Conservation (phyloP, 495 filamentous ascomycete genomes). For the Physcia stellaris region DNA sequence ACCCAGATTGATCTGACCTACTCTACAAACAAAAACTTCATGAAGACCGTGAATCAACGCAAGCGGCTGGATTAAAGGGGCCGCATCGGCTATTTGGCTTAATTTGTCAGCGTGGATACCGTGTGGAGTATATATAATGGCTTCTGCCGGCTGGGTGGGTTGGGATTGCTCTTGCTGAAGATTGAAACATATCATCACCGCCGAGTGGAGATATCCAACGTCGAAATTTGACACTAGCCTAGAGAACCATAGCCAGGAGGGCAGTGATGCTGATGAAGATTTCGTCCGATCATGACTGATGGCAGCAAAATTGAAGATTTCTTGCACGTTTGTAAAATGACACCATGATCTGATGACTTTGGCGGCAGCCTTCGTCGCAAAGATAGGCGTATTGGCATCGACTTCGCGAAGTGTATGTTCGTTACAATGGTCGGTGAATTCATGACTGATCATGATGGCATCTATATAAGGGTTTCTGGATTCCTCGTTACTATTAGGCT, state of each 20-base stretch:
- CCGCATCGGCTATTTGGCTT: conserved; percentile 17
- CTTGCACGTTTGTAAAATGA: conserved; percentile 31
- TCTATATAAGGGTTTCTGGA: conserved; percentile 23
- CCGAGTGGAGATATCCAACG: conserved; percentile 37
- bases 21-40: conserved; percentile 29
- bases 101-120: conserved; percentile 31
- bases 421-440: conserved; percentile 48
- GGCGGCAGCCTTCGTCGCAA: conserved; percentile 35
- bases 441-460: conserved; percentile 34
- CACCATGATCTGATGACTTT: conserved; percentile 31
- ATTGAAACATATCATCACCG: conserved; percentile 35
- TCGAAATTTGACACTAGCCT: conserved; percentile 30
- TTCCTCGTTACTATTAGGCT: not conserved
- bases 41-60: conserved; percentile 43
- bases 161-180: conserved; percentile 6
- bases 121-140: conserved; percentile 44
- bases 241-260: conserved; percentile 34
- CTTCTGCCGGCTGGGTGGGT: conserved; percentile 22
- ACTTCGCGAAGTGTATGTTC: conserved; percentile 35
- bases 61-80: conserved; percentile 28
- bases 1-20: conserved; percentile 39
- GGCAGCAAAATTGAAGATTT: conserved; percentile 19
- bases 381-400: conserved; percentile 29
- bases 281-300: conserved; percentile 22
- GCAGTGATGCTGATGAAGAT: conserved; percentile 24